Percentiles rank a stretch among this genome's conserved stretches.
Evolutionary conservation across 306 rosid genomes (phyloP).

Genomic region (Astragalus glycyphyllos): DNA sequence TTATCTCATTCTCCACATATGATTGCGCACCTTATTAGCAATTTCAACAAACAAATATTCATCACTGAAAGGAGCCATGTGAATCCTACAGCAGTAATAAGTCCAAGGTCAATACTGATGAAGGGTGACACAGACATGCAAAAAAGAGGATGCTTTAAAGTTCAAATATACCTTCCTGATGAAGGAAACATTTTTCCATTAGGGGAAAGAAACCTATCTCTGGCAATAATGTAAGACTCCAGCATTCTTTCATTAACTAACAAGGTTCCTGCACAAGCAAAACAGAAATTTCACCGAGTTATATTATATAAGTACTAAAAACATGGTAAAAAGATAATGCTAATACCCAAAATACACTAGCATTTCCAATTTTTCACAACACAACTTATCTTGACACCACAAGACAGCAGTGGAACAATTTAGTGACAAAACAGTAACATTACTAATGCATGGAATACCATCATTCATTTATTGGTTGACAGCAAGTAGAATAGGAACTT

Average conservation of each 20-base stretch:
- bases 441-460: slow-evolving; percentile 21
- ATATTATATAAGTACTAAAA: slow-evolving; percentile 7
- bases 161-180: slow-evolving; percentile 75
- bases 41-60: slow-evolving; percentile 93
- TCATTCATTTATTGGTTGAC: not conserved
- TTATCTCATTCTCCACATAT: slow-evolving; percentile 8
- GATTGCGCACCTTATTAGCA: slow-evolving; percentile 81
- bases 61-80: slow-evolving; percentile 99
- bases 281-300: slow-evolving; percentile 11
- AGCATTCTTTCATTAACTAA: slow-evolving; percentile 94
- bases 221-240: slow-evolving; percentile 93
- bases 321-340: not conserved
- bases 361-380: slow-evolving; percentile 12
- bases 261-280: slow-evolving; percentile 71
- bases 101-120: slow-evolving; percentile 40
- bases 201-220: slow-evolving; percentile 89
- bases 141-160: slow-evolving; percentile 12
- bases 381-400: not conserved
- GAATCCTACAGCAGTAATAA: slow-evolving; percentile 77
- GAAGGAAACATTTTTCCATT: slow-evolving; percentile 91
- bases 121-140: not conserved
- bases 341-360: slow-evolving; percentile 16
- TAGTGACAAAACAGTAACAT: not conserved
- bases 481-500: slow-evolving; percentile 52
- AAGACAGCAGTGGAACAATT: not conserved